Base-by-base conservation (phyloP, 257 asterid genomes). In the Eustoma russellianum region DNA sequence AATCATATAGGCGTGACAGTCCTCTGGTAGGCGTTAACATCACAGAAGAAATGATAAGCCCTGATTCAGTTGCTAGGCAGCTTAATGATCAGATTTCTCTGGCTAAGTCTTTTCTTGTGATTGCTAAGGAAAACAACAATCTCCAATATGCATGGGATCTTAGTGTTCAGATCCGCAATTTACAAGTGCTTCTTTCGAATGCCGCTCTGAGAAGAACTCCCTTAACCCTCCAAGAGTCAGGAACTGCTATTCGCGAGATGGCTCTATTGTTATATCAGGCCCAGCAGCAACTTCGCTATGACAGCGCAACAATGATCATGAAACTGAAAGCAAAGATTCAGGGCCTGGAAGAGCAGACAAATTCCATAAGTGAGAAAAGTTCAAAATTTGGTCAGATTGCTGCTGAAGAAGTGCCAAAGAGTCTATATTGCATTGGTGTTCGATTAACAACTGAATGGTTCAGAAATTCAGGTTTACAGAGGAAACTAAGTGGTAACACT, bases 131-230 rank as follows among this genome's bases (percentile, higher is more conserved):
- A 64, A 70, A 72, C 44, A 70, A 61, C 18, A 77, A 77, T 52
- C 75, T 73, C 44, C 79, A 73, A 54, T 70, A 69, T 51, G 77
- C 79, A 5, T 77, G 83, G 83, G 83, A 77, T 43, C 59, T 77
- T 9, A 73, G 77, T 67, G 74, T 79, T 43, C 79, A 77, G 52
- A 72, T 76, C 52, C 72, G 75, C 17, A 73, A 73, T 65, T 77
- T 68, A 5, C 79, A 73, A 58, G 45, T 70, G 52, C 60, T 77
- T 41, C 75, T 73, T 38, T 77, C 83, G 12, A 58, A 70, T 61
- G 79, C 79, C 46, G 79, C 83, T 50, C 46, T 66, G 33, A 66
- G 77, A 58, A 55, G 74, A 58, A 70, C 70, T n/a, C 79, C 83
- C 17, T 47, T 77, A 63, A 70, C 79, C 10, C 61, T 46, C 14